These are phyloP conservation scores for Phytopythium chamaehyphon DNA, from an alignment of 352 stramenopile genomes.

Conservation along the genomic window DNA sequence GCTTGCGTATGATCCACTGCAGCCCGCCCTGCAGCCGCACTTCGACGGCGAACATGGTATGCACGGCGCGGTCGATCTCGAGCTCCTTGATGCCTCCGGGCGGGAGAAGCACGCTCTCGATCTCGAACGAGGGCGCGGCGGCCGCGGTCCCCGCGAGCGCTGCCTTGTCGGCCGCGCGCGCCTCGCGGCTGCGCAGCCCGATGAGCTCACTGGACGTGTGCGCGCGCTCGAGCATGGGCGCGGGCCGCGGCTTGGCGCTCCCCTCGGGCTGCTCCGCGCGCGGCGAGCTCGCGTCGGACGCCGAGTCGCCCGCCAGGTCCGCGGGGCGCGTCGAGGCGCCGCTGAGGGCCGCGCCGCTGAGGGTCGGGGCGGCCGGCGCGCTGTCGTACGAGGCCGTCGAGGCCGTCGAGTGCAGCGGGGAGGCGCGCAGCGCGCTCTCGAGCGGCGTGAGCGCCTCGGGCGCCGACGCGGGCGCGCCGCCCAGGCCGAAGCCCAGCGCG, in stretches of 20 bases:
- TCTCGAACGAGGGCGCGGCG: constrained; percentile 71
- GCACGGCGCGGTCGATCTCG: constrained; percentile 78
- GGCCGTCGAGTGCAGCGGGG: constrained; percentile 25
- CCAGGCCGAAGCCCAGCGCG: constrained; percentile 12
- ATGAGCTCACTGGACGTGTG: constrained; percentile 73
- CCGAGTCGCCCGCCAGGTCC: constrained; percentile 14
- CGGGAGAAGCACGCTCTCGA: constrained; percentile 75
- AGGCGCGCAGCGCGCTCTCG: constrained; percentile 19
- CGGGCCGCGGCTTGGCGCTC: constrained; percentile 17
- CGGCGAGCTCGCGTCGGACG: constrained; percentile 8
- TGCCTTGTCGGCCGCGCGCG: constrained; percentile 35
- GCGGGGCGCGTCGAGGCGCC: constrained; percentile 33
- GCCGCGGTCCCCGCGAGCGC: constrained; percentile 28
- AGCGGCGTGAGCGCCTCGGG: constrained; percentile 31
- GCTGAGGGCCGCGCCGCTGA: constrained; percentile 27
- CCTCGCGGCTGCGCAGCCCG: constrained; percentile 43
- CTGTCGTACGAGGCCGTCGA: constrained; percentile 43
- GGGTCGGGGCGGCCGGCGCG: constrained; percentile 35
- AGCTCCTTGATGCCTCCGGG: constrained; percentile 62
- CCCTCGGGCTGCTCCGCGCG: neutral
- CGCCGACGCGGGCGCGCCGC: constrained; percentile 21
- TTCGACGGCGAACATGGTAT: constrained; percentile 81
- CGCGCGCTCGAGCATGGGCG: constrained; percentile 57
- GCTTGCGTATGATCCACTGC: constrained; percentile 88
- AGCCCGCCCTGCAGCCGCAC: constrained; percentile 72